phyloP scores from a whole-genome alignment of 2,329 filamentous ascomycete genomes.

The Apiospora hydei region DNA sequence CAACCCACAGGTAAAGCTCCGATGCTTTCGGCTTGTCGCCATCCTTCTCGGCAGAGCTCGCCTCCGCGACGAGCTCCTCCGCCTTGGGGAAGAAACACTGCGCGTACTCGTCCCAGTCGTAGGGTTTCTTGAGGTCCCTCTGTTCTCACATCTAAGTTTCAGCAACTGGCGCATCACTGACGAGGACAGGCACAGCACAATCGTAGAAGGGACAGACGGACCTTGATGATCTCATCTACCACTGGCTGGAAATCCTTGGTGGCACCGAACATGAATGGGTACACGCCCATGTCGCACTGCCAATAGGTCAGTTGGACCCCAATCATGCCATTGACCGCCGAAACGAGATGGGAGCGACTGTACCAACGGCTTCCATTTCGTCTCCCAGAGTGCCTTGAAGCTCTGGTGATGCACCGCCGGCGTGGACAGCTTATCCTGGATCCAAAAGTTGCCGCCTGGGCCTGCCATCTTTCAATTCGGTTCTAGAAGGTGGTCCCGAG shows the following conservation, averaged over 20 bases:
- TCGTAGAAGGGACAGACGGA: background rate
- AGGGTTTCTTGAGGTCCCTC: slow-evolving; percentile 36
- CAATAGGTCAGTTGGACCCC: background rate
- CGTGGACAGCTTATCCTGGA: slow-evolving; percentile 37
- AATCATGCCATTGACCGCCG: background rate
- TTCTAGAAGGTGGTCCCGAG: background rate
- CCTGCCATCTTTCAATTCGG: slow-evolving; percentile 33
- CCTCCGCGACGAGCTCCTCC: slow-evolving; percentile 36
- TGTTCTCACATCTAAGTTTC: background rate
- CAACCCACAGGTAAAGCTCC: slow-evolving; percentile 41
- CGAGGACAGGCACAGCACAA: background rate
- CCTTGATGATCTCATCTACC: slow-evolving; percentile 38
- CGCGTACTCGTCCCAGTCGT: slow-evolving; percentile 47
- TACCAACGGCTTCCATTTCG: slow-evolving; percentile 41
- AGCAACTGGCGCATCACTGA: too few species aligned
- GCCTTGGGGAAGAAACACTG: slow-evolving; percentile 43
- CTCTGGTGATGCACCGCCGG: slow-evolving; percentile 37
- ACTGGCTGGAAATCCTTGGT: slow-evolving; percentile 44
- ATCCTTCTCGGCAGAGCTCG: slow-evolving; percentile 30
- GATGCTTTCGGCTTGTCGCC: slow-evolving; percentile 40
- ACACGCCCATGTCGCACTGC: slow-evolving; percentile 43
- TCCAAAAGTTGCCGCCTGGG: slow-evolving; percentile 38
- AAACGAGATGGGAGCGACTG: background rate
- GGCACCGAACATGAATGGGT: slow-evolving; percentile 46
- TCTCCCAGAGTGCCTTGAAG: slow-evolving; percentile 41